Percentiles rank a stretch among this genome's conserved stretches.
Conservation (phyloP, 108 stramenopile species). For the Licmophora abbreviata region DNA sequence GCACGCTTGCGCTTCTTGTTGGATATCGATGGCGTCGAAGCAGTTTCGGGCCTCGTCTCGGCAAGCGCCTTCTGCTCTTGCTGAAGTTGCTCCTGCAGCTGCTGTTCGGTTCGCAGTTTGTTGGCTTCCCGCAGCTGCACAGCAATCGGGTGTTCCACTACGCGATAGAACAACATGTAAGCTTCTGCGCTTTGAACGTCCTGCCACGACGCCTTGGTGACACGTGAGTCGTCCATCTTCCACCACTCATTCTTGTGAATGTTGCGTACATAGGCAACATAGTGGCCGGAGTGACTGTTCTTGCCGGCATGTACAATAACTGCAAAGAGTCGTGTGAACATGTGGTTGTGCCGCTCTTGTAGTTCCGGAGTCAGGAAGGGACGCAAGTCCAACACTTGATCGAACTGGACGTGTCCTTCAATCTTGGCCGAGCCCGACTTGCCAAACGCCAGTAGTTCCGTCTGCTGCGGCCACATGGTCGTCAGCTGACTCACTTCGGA, state of each 20-base stretch:
- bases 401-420: slow-evolving; percentile 78
- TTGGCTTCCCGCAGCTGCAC: slow-evolving; percentile 29
- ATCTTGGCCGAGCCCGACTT: slow-evolving; percentile 83
- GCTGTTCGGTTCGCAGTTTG: background rate
- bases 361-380: slow-evolving; percentile 65
- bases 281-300: slow-evolving; percentile 81
- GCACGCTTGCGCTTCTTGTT: slow-evolving; percentile 31
- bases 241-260: slow-evolving; percentile 81
- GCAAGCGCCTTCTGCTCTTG: background rate
- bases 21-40: slow-evolving; percentile 4
- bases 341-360: slow-evolving; percentile 48
- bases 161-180: slow-evolving; percentile 86
- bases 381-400: slow-evolving; percentile 56
- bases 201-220: slow-evolving; percentile 30
- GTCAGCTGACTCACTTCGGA: slow-evolving; percentile 41
- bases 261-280: slow-evolving; percentile 68
- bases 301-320: slow-evolving; percentile 84
- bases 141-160: slow-evolving; percentile 73
- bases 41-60: background rate
- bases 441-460: slow-evolving; percentile 25
- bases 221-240: slow-evolving; percentile 86
- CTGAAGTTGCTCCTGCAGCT: background rate
- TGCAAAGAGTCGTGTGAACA: slow-evolving; percentile 80
- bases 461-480: slow-evolving; percentile 12
- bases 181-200: slow-evolving; percentile 80